Evolutionary conservation across 805 yeast genomes (phyloP), one percentile per base, ranked within the genome.

Genomic region (Ogataea haglerorum): DNA sequence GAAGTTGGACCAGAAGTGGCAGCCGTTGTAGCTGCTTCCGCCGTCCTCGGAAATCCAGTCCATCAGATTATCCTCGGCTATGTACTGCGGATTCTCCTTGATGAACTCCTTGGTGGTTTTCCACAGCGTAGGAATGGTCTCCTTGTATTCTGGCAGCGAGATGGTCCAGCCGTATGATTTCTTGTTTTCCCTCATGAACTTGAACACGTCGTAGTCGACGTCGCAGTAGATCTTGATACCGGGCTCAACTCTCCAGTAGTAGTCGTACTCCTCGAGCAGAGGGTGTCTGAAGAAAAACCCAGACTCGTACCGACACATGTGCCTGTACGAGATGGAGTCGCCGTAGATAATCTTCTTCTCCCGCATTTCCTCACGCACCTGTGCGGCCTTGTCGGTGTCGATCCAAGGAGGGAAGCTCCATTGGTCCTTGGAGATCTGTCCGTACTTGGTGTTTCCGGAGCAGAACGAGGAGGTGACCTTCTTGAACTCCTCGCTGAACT

Each of bases 221-320:
- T 89, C 95, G 71, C 96, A 88, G 65, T 70, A 82, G 53, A 88
- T 76, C 62, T 76, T 76, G 60, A 85, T 75, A 59, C 80, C 85
- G 14, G 96, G 96, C 64, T 89, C 96, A 40, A 89, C 95, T 67
- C 96, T 79, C 96, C 96, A 89, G 71, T 89, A 89, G 73, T 82
- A 89, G 46, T 85, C 88, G 62, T 80, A 88, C n/a, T 85, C 82
- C 40, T 69, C 70, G 72, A 89, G 61, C 43, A 84, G 58, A 30
- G 82, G 82, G 59, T 86, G 93, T 64, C 82, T 76, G 72, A 76
- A 88, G 66, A 89, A 89, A 66, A 88, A 85, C 1, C 96, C 96
- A 12, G 93, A 82, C 64, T 87, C 95, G 58, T 73, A 89, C 58
- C 96, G 75, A 63, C 96, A 88, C 96, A 88, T 88, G 63, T 88